phyloP scores from a whole-genome alignment of 192 early-diverging fungal genomes.

The Rhizophlyctis rosea region DNA sequence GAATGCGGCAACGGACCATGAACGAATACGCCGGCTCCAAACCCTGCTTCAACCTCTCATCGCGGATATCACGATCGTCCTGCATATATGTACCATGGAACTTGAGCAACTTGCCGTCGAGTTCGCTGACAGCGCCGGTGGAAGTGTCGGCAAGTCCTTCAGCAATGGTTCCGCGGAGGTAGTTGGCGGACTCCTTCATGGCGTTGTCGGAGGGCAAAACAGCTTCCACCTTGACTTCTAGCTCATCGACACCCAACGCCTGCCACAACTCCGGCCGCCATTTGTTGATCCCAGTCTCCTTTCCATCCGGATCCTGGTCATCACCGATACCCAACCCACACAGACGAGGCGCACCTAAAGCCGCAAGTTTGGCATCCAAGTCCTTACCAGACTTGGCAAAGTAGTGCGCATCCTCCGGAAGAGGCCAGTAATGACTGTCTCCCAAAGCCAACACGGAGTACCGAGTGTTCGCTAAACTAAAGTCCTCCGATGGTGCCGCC shows the following conservation, averaged over 20 bases:
- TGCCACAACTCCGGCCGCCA: conserved; percentile 85
- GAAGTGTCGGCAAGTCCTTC: conserved; percentile 78
- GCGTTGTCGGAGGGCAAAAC: conserved; percentile 79
- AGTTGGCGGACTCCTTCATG: conserved; percentile 91
- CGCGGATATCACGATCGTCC: conserved; percentile 93
- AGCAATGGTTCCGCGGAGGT: conserved; percentile 87
- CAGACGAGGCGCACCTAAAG: conserved; percentile 70
- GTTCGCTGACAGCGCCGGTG: conserved; percentile 81
- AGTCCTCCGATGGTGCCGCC: conserved; percentile 48
- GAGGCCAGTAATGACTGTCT: conserved; percentile 96
- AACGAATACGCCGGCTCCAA: conserved; percentile 91
- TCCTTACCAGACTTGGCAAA: conserved; percentile 90
- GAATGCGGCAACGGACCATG: conserved; percentile 95
- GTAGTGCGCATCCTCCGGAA: conserved; percentile 82
- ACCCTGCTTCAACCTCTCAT: conserved; percentile 76
- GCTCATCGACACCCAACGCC: conserved; percentile 71
- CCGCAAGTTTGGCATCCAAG: conserved; percentile 73
- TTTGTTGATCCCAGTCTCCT: conserved; percentile 70
- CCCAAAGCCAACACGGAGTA: conserved; percentile 88
- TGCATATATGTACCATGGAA: conserved; percentile 98
- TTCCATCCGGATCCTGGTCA: conserved; percentile 93
- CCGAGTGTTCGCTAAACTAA: conserved; percentile 62
- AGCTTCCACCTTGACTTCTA: conserved; percentile 57
- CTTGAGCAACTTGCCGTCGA: conserved; percentile 89
- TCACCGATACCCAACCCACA: conserved; percentile 75